Evolutionary conservation across 257 asterid species (phyloP), one percentile per base, ranked within the genome.

Genomic region (Knoxia roxburghii): DNA sequence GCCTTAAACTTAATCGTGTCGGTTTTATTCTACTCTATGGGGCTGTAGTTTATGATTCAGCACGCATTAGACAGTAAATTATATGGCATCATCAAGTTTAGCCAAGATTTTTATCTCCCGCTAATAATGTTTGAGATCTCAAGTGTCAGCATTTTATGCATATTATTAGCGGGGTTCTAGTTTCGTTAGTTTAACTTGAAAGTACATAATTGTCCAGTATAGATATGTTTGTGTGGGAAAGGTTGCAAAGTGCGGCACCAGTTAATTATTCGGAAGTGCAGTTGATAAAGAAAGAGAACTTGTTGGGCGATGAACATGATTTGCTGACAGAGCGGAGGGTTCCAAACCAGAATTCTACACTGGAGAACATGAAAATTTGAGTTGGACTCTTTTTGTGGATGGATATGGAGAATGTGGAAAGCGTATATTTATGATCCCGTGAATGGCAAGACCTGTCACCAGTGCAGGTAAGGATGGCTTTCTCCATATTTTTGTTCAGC

Each of bases 371-470:
- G 95, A 85, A 68, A 87, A 84, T 65, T 61, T 87, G 88, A 79
- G 76, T 61, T 94, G 99, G 97, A 79, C 86, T 20, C 84, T 72
- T 46, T 90, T 90, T 58, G 95, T 94, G 62, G 99, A 94, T 73
- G 99, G 99, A 74, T 83, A 62, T 73, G 96, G 95, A 35, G 80
- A 69, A 53, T 95, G 90, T 56, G 96, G 99, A 72, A 88, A 87
- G 81, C 85, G 97, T 35, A 85, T 88, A 70, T n/a, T n/a, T 94
- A 94, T 71, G 97, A 94, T 85, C 87, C 93, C 0, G 73, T 88
- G 11, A 77, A 51, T 60, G 99, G 99, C 49, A 94, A 88, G 80
- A 90, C 96, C 62, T 90, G 99, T 73, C 99, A 94, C 75, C 96
- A 94, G 18, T 90, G 99, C 92, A 87, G 99, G 99, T 88, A 61